Base-by-base conservation (phyloP, 805 yeast genomes). In the Hanseniaspora singularis region DNA sequence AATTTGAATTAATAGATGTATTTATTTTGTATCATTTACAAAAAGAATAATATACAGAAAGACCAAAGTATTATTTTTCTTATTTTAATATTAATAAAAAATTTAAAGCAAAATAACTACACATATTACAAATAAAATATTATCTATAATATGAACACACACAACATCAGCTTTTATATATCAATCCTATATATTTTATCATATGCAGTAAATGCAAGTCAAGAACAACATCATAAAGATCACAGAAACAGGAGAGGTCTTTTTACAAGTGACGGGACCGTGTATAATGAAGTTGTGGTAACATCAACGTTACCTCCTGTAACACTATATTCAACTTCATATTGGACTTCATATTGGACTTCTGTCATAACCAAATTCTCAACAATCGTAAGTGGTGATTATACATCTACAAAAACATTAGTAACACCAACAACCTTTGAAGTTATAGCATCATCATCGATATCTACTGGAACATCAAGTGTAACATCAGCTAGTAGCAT, bases 231-330 rank as follows among this genome's bases (percentile, higher is more conserved):
- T 7, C 46, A 32, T 27, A 20, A 12, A 20, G 41, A 47, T 28
- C 46, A 40, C 24, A 36, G 33, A 19, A 24, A 48, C 18, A 48
- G 28, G 15, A 42, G 45, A 48, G 39, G 53, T 32, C 54, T 52
- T n/a, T 51, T 60, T 26, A 63, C 66, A 1, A 58, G 62, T 12
- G 58, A 63, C 49, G 65, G 65, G 38, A 62, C 59, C 23, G 64
- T 63, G 30, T 63, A 63, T 55, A 58, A 62, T 51, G 57, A 61
- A 49, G 59, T 59, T 46, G 61, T 62, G 44, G 50, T 58, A 22
- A 63, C 65, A 14, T 60, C 60, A 30, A 62, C 65, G 10, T 49
- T 63, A 15, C 55, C 52, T 46, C 65, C 66, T 10, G 63, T 64
- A 1, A 58, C 59, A 11, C 57, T 60, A 8, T 54, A 55, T 30